These are phyloP conservation scores for Colletotrichum magnum DNA, from an alignment of 2,329 filamentous ascomycete genomes.

Conservation along the genomic window DNA sequence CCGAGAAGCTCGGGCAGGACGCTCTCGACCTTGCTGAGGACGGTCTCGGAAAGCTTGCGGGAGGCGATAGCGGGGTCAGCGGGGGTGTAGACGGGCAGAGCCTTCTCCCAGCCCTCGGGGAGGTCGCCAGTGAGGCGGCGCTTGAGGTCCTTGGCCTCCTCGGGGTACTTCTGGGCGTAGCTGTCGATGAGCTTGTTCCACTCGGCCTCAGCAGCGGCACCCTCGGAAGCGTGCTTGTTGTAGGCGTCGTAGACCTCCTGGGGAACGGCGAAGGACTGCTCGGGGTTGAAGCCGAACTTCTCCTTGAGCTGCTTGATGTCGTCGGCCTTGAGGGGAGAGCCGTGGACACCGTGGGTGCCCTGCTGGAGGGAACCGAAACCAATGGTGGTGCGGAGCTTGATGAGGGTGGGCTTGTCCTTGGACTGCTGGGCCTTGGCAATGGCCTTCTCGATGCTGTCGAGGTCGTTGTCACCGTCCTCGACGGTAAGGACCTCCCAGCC, in stretches of 20 bases:
- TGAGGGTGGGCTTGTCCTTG: slow-evolving; percentile 96
- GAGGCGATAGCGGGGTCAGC: slow-evolving; percentile 88
- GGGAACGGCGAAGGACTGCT: slow-evolving; percentile 92
- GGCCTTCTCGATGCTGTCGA: slow-evolving; percentile 88
- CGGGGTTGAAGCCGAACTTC: slow-evolving; percentile 96
- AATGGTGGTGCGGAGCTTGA: slow-evolving; percentile 97
- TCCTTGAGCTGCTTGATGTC: slow-evolving; percentile 94
- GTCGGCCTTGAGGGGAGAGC: slow-evolving; percentile 93
- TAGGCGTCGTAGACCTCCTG: slow-evolving; percentile 95
- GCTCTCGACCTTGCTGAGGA: slow-evolving; percentile 88
- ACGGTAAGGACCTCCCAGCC: slow-evolving; percentile 94
- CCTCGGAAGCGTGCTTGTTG: slow-evolving; percentile 85
- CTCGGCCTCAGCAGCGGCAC: slow-evolving; percentile 90
- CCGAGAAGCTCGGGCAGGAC: slow-evolving; percentile 91
- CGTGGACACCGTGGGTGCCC: slow-evolving; percentile 96
- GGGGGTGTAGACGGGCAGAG: slow-evolving; percentile 90
- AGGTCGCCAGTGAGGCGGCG: slow-evolving; percentile 88
- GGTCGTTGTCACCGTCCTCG: slow-evolving; percentile 89
- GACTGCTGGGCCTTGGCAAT: slow-evolving; percentile 88
- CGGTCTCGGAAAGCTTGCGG: slow-evolving; percentile 95
- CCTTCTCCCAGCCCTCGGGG: slow-evolving; percentile 96
- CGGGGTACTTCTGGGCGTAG: slow-evolving; percentile 84
- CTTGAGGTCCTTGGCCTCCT: slow-evolving; percentile 83
- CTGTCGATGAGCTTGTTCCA: slow-evolving; percentile 95
- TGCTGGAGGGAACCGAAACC: slow-evolving; percentile 94